phyloP scores from a whole-genome alignment of 805 yeast genomes.

The Metschnikowia gelsemii region DNA sequence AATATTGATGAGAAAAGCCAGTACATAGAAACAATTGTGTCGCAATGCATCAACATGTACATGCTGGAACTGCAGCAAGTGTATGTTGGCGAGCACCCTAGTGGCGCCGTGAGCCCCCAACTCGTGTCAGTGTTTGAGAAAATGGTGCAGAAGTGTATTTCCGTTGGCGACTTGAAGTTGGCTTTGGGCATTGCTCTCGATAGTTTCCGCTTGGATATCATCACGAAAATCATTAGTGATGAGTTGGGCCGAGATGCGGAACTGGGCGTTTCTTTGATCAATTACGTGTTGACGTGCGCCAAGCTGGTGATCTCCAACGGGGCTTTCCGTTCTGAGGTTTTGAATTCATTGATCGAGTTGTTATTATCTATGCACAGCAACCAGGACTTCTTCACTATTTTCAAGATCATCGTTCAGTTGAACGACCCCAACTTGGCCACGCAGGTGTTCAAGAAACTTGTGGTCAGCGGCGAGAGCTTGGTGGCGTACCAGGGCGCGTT shows the following conservation, averaged over 20 bases:
- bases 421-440: constrained; percentile 74
- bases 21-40: constrained; percentile 88
- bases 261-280: constrained; percentile 52
- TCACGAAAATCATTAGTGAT: constrained; percentile 53
- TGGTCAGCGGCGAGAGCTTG: constrained; percentile 49
- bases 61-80: constrained; percentile 58
- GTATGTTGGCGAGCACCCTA: constrained; percentile 23
- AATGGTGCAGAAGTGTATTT: constrained; percentile 81
- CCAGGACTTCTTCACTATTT: constrained; percentile 80
- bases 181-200: constrained; percentile 92
- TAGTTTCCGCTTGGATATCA: constrained; percentile 80
- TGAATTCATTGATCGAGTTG: constrained; percentile 56
- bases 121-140: constrained; percentile 72
- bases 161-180: constrained; percentile 66
- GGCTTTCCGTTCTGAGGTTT: constrained; percentile 19
- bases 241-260: constrained; percentile 48
- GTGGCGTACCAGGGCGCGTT: constrained; percentile 92
- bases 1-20: constrained; percentile 75
- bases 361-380: constrained; percentile 50
- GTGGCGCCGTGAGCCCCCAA: constrained; percentile 52
- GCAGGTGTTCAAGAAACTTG: constrained; percentile 60
- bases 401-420: constrained; percentile 84
- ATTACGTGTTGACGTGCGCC: constrained; percentile 74
- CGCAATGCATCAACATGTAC: constrained; percentile 87
- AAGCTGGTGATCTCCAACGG: constrained; percentile 47